Base-by-base conservation (phyloP, 2,329 filamentous ascomycete species). In the Lachnellula cervina region DNA sequence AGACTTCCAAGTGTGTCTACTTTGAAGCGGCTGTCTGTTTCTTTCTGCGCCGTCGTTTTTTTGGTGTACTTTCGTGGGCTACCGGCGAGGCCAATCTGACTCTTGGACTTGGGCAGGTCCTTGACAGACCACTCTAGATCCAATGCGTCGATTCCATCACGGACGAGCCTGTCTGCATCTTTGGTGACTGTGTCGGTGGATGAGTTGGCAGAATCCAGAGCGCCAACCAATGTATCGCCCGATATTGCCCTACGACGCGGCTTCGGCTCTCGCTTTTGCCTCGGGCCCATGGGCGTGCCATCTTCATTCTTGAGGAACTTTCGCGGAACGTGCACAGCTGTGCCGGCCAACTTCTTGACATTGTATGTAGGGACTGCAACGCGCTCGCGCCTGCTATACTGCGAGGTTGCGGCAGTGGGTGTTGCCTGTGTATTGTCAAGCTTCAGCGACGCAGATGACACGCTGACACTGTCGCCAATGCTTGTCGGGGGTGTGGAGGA, bases 301-400 rank as follows among this genome's bases (percentile, higher is more conserved):
- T 76, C 70, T 34, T 70, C 66, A 57, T 80, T 77, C 63, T 79
- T 81, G 50, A 79, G 54, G 46, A 59, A 68, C 52, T 68, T 68
- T 56, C 59, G 66, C 1, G 68, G 66, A 25, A 62, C 83, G 62
- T 87, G 83, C 44, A 79, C 76, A 28, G 79, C 77, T 48, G 82
- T 87, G 62, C 84, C 84, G 56, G 77, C 79, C 51, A 88, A 75
- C 63, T 81, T 78, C 60, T 82, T 77, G 16, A 87, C 72, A 64
- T 90, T 90, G 72, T 90, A 90, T 16, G 84, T 80, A 13, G 81
- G 78, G 17, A 82, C 74, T 52, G 76, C 78, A n/a, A 72, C 65
- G 59, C 81, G 78, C 38, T 77, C 73, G 65, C 85, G 81, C 63
- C 78, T 79, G 58, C 80, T 76, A 55, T 83, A 80, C 53, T 68